These are phyloP conservation scores for Microbotryomycetes sp. DNA, from an alignment of 1,284 basidiomycete genomes.

Conservation along the genomic window DNA sequence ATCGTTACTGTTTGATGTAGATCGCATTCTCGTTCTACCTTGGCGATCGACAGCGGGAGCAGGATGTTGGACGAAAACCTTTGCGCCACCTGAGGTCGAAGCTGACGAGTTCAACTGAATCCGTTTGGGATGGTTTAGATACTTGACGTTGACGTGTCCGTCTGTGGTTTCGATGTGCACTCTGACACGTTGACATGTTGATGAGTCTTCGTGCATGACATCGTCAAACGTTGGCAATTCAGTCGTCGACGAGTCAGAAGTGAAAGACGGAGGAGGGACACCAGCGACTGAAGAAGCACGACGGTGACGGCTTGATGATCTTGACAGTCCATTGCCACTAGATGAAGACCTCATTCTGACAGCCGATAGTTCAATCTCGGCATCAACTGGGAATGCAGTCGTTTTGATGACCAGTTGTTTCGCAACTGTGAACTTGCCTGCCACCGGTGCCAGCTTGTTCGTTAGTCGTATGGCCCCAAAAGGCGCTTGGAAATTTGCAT, in stretches of 20 bases:
- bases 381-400: background rate
- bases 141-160: background rate
- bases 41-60: background rate
- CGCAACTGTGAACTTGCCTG: background rate
- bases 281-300: background rate
- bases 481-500: slow-evolving; percentile 1
- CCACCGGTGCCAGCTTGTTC: background rate
- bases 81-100: background rate
- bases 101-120: background rate
- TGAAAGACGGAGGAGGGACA: background rate
- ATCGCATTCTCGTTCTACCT: background rate
- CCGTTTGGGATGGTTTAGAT: background rate
- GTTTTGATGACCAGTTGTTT: background rate
- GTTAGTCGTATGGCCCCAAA: background rate
- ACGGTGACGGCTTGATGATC: background rate
- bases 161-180: background rate
- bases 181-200: background rate
- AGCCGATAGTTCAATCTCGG: background rate
- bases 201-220: background rate
- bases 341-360: no score
- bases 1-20: no score
- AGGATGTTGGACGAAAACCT: background rate
- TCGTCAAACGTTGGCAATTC: background rate
- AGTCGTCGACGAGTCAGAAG: background rate
- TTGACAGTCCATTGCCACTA: no score